Percentiles rank a stretch among this genome's conserved stretches.
These are phyloP conservation scores for Agrostemma githago DNA, from an alignment of 148 eudicot species.

Conservation along the genomic window DNA sequence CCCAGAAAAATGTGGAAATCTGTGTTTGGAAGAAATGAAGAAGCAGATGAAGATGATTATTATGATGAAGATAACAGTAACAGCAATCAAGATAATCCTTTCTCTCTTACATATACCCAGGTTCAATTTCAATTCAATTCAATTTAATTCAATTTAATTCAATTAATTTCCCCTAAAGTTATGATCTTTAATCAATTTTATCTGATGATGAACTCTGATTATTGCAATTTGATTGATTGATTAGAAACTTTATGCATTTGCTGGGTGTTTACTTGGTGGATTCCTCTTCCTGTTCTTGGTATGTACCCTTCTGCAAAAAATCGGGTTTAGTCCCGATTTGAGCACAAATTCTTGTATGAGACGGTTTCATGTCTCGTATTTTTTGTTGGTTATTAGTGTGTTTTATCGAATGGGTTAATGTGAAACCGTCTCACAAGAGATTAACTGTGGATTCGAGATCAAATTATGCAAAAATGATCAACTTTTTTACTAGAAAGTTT, in stretches of 20 bases:
- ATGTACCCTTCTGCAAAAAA: slow-evolving; percentile 14
- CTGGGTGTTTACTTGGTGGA: slow-evolving; percentile 47
- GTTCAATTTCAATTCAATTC: slow-evolving; percentile 18
- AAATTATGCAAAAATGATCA: too few species aligned
- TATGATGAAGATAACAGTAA: slow-evolving; percentile 29
- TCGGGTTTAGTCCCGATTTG: too few species aligned
- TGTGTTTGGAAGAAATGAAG: slow-evolving; percentile 33
- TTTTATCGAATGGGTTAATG: too few species aligned
- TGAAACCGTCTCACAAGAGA: too few species aligned
- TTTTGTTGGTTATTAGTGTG: too few species aligned
- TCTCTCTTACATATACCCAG: slow-evolving; percentile 56
- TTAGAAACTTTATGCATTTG: slow-evolving; percentile 72
- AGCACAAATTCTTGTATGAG: too few species aligned
- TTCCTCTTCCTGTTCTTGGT: slow-evolving; percentile 48
- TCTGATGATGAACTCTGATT: neutral
- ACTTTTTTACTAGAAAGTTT: too few species aligned
- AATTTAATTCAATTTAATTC: neutral
- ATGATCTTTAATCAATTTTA: slow-evolving; percentile 6
- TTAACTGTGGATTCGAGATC: too few species aligned
- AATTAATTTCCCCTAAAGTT: neutral
- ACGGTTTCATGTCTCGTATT: too few species aligned
- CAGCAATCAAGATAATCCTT: slow-evolving; percentile 30
- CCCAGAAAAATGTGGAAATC: slow-evolving; percentile 52
- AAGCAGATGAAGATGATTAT: slow-evolving; percentile 21
- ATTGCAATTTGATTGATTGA: neutral